Percentiles rank a stretch among this genome's conserved stretches.
Conservation (phyloP, 2,329 filamentous ascomycete genomes). For the Xylariaceae sp. region DNA sequence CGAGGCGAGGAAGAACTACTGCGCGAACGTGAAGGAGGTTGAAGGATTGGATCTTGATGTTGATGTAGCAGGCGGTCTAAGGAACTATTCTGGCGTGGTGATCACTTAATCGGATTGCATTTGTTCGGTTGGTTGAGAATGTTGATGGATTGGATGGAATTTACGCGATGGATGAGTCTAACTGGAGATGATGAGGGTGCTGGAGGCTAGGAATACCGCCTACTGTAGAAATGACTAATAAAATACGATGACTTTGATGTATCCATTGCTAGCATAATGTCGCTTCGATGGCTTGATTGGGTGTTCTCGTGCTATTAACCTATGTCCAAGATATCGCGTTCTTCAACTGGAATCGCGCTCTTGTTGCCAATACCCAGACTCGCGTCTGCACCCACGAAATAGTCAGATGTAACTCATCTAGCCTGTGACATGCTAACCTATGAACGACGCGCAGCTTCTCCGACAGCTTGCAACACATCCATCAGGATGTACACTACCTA, state of each 20-base stretch:
- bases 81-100: no score
- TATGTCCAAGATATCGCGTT: neutral
- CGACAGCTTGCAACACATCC: neutral
- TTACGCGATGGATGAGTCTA: neutral
- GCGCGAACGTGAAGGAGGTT: neutral
- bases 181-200: no score
- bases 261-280: neutral
- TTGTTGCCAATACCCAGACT: neutral
- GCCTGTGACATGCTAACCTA: neutral
- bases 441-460: neutral
- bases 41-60: no score
- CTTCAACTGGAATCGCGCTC: neutral
- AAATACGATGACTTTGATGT: no score
- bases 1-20: slow-evolving; percentile 53
- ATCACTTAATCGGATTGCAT: no score
- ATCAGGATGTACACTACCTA: neutral
- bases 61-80: no score
- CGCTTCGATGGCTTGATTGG: neutral
- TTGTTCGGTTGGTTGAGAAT: no score
- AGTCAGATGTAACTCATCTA: neutral
- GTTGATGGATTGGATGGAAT: neutral
- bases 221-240: no score
- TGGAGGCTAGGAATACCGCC: no score
- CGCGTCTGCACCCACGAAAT: neutral
- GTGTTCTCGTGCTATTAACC: neutral